Evolutionary conservation across 1,284 basidiomycete genomes (phyloP), one percentile per base, ranked within the genome.

Genomic region (Cutaneotrichosporon spelunceum): DNA sequence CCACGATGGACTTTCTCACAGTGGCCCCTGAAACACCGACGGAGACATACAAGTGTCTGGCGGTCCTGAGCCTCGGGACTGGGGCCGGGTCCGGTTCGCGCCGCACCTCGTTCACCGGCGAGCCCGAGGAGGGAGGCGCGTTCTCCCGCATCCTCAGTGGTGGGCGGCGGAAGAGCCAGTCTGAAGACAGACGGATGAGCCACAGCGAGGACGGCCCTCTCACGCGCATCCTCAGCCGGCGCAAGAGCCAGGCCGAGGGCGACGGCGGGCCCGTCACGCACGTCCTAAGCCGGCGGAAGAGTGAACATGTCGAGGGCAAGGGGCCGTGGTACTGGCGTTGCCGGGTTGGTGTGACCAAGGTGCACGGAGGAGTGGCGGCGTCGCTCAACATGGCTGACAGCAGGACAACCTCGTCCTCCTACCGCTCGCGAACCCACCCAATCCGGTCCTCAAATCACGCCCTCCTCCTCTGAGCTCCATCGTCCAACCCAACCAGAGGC

Each of bases 321-420:
- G 75, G 75, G 1, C 72, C 64, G 36, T 78, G 73, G 73, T 78
- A 72, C 64, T 78, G 76, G 76, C 65, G 74, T 34, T 72, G 72
- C 33, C 72, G 70, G 34, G 73, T 68, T 9, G 76, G 76, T 34
- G 71, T 72, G 2, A 70, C 62, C 11, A 69, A 72, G 16, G 76
- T 76, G 63, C 70, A 74, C 69, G 4, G n/a, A 14, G 13, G 27
- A n/a, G 30, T 33, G 30, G 30, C 30, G 30, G 30, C 30, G n/a
- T 33, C 30, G 11, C 30, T 11, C 42, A 48, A 2, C 50, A 21
- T 26, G 10, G 52, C 52, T 48, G 10, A 56, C 59, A 10, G 5
- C 62, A 78, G 76, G 63, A 69, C 56, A 69, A 71, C 56, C 68
- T 78, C 50, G 61, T 76, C 49, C 68, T 78, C 48, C 62, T 76